Evolutionary conservation across 1,284 basidiomycete genomes (phyloP), one percentile per base, ranked within the genome.

Genomic region (Ganoderma leucocontextum): DNA sequence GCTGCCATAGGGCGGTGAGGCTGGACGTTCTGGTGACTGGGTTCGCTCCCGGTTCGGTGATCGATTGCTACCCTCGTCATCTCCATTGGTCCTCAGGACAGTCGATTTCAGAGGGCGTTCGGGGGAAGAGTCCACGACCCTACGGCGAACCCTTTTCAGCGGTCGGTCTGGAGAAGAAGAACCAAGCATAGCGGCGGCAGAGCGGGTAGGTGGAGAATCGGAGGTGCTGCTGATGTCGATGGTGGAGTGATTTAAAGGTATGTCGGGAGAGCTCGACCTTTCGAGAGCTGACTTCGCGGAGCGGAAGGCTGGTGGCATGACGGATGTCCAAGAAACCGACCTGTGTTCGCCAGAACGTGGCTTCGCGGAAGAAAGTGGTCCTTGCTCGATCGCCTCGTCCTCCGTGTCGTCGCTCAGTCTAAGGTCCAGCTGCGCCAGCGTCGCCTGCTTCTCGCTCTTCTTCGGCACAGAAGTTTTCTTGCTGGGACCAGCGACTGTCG

Each of bases 361-460:
- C 5, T 70, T 61, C 29, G 52, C 38, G 12, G 65, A 33, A 13
- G 59, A 15, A 19, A 49, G 57, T 2, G 79, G 68, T 10, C 82
- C 80, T 19, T 60, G 68, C 65, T 88, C 86, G 39, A 89, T 86
- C 6, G 86, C 86, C 71, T 84, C 74, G 72, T 91, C 88, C 63
- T 87, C 84, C 3, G 84, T 82, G 72, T 91, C 89, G 66, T 90
- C 88, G 77, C 38, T 80, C 81, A 62, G 86, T 78, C 73, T 84
- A 81, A 66, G 81, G 84, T 3, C 73, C 72, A 60, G 29, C n/a
- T n/a, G 82, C 78, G 15, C 58, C 44, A 67, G 62, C 44, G 59
- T 74, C 52, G 8, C 69, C 57, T 62, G 61, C 47, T 80, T 80
- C 9, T 82, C 12, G 15, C 36, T 15, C 67, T 67, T 72, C 78